Evolutionary conservation across 2,329 filamentous ascomycete genomes (phyloP).

Genomic region (Microcyclospora pomicola): DNA sequence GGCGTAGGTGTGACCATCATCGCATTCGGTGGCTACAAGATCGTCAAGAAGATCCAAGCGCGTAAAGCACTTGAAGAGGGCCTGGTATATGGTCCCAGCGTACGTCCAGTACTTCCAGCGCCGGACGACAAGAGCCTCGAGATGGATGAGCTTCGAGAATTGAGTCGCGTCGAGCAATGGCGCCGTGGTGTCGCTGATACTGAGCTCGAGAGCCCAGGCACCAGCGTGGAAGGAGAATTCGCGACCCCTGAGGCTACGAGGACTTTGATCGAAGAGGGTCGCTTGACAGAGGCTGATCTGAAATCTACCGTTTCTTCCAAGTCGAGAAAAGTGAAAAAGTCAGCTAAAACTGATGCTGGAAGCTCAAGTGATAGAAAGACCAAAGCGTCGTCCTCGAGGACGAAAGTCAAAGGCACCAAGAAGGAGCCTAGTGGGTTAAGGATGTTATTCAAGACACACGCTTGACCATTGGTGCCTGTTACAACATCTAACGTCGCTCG

Average conservation of each 20-base stretch:
- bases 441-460: constrained; percentile 25
- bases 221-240: constrained; percentile 52
- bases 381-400: constrained; percentile 8
- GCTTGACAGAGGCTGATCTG: constrained; percentile 33
- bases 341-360: constrained; percentile 20
- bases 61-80: constrained; percentile 23
- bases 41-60: constrained; percentile 68
- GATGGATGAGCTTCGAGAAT: constrained; percentile 44
- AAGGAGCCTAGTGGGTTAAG: constrained; percentile 31
- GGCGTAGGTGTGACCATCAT: constrained; percentile 89
- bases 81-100: constrained; percentile 2
- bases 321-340: constrained; percentile 18
- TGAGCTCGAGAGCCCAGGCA: constrained; percentile 40
- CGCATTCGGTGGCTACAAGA: constrained; percentile 93
- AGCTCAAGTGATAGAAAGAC: constrained; percentile 10
- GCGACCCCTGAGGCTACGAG: constrained; percentile 44
- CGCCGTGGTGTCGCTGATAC: constrained; percentile 48
- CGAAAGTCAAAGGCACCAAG: constrained; percentile 13
- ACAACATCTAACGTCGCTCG: too few species aligned
- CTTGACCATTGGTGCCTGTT: constrained; percentile 1
- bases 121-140: constrained; percentile 15
- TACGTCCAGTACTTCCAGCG: constrained; percentile 6
- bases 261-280: constrained; percentile 31
- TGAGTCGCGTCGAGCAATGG: constrained; percentile 48
- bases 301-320: constrained; percentile 18